These are phyloP conservation scores for Fusarium tricinctum DNA, from an alignment of 2,329 filamentous ascomycete species.

Conservation along the genomic window DNA sequence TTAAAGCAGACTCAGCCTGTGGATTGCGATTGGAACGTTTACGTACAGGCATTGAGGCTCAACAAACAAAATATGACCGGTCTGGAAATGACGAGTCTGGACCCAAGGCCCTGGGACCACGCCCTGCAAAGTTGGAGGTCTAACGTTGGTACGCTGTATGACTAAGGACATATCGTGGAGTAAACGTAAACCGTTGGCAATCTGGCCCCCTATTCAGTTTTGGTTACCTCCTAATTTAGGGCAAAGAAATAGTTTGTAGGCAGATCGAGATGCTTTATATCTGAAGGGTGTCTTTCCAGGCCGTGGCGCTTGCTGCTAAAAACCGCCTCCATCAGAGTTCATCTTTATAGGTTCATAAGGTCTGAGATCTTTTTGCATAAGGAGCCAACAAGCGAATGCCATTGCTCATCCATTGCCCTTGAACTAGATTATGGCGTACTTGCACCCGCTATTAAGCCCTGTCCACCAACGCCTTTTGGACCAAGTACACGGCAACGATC, in stretches of 20 bases:
- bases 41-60: conserved; percentile 10
- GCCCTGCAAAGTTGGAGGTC: conserved; percentile 7
- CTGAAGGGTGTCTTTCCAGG: background rate
- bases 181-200: conserved; percentile 7
- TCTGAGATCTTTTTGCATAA: background rate
- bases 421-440: background rate
- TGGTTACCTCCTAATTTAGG: too few species aligned
- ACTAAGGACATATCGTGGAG: background rate
- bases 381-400: background rate
- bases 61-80: background rate
- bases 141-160: background rate
- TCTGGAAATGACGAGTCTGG: conserved; percentile 2
- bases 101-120: too few species aligned
- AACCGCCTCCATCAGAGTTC: background rate
- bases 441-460: background rate
- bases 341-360: background rate
- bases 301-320: conserved; percentile 1
- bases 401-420: background rate
- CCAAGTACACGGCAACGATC: background rate
- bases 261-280: conserved; percentile 21
- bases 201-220: background rate
- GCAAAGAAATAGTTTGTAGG: conserved; percentile 3
- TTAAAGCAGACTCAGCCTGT: conserved; percentile 5
- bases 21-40: conserved; percentile 3
- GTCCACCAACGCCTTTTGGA: background rate